phyloP scores from a whole-genome alignment of 139 green algal species.

The Trebouxia sp. region DNA sequence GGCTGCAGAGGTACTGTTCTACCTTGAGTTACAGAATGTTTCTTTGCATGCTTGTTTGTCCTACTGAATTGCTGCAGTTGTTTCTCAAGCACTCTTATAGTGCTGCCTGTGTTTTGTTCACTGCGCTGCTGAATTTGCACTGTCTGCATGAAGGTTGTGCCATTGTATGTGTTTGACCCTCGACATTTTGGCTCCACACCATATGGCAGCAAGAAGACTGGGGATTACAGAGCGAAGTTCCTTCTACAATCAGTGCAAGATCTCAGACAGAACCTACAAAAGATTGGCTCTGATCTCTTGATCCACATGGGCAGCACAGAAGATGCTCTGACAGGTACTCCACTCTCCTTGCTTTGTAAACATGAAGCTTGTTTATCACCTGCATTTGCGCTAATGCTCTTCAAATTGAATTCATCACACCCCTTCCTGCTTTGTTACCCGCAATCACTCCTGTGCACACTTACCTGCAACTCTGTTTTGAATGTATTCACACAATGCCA shows the following conservation, averaged over 20 bases:
- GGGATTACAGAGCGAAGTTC: constrained; percentile 76
- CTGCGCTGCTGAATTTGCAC: not conserved
- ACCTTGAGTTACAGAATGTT: too few species aligned
- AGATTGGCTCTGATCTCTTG: constrained; percentile 34
- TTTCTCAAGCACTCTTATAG: not conserved
- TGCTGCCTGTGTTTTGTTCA: not conserved
- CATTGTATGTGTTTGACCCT: constrained; percentile 93
- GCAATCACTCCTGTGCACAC: too few species aligned
- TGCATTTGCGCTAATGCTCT: too few species aligned
- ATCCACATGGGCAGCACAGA: constrained; percentile 28
- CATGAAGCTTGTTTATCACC: not conserved
- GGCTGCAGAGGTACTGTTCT: constrained; percentile 50
- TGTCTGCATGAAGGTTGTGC: constrained; percentile 69
- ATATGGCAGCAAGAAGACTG: constrained; percentile 69
- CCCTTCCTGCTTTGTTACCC: too few species aligned
- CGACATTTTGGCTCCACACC: constrained; percentile 60
- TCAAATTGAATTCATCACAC: too few species aligned
- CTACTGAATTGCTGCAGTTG: too few species aligned
- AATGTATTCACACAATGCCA: too few species aligned
- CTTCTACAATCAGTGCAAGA: constrained; percentile 83
- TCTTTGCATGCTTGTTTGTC: too few species aligned
- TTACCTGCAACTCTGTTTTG: too few species aligned
- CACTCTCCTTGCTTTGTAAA: not conserved
- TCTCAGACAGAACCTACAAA: constrained; percentile 56
- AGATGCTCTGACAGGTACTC: constrained; percentile 30